phyloP scores from a whole-genome alignment of 305 asterid species.

The Solanum hybrid region DNA sequence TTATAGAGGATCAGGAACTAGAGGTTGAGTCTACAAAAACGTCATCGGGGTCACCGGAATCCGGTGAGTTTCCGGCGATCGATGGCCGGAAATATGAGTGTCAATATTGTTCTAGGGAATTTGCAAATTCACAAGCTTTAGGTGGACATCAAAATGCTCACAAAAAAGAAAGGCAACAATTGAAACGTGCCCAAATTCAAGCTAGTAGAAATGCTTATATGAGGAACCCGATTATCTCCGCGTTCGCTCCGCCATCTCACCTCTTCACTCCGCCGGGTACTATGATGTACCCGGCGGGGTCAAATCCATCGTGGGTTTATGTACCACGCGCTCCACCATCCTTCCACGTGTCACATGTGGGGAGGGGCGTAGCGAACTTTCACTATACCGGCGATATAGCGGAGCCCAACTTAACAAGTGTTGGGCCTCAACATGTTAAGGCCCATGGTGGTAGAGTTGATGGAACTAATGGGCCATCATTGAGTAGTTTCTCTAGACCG shows the following conservation, averaged over 20 bases:
- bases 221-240: conserved; percentile 73
- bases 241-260: conserved; percentile 76
- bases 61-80: conserved; percentile 27
- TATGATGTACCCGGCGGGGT: conserved; percentile 17
- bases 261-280: conserved; percentile 49
- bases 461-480: conserved; percentile 40
- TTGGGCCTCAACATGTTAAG: conserved; percentile 48
- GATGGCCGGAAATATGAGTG: conserved; percentile 91
- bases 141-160: conserved; percentile 98
- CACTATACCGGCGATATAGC: conserved; percentile 28
- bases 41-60: conserved; percentile 36
- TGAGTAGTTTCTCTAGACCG: conserved; percentile 48
- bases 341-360: conserved; percentile 41
- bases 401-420: conserved; percentile 29
- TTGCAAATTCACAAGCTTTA: conserved; percentile 82
- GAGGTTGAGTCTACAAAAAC: conserved; percentile 24
- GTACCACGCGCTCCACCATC: conserved; percentile 65
- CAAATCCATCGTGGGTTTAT: conserved; percentile 58
- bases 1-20: conserved; percentile 34
- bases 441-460: conserved; percentile 47
- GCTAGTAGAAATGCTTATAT: conserved; percentile 80
- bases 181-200: conserved; percentile 81
- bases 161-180: conserved; percentile 78
- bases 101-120: conserved; percentile 78
- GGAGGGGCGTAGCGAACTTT: conserved; percentile 32